phyloP scores from a whole-genome alignment of 2,329 filamentous ascomycete species.

The Monilinia polystroma region DNA sequence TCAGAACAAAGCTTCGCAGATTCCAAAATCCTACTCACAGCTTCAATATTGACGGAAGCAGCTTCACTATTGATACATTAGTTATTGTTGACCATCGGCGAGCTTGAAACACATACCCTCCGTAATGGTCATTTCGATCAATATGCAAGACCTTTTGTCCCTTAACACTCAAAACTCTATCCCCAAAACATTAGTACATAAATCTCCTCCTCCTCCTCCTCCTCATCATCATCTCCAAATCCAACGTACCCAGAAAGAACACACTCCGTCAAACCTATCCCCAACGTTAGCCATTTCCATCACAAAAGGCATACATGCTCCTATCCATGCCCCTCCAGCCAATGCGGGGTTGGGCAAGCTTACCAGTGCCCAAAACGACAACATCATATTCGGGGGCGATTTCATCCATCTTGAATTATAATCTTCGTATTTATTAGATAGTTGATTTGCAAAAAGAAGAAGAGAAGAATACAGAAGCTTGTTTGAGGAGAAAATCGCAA shows the following conservation, averaged over 20 bases:
- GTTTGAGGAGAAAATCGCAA: conserved; percentile 24
- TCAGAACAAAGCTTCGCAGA: conserved; percentile 39
- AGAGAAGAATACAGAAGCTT: conserved; percentile 18
- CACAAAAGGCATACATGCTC: conserved; percentile 5
- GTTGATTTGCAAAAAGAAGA: conserved; percentile 14
- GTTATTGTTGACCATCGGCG: conserved; percentile 36
- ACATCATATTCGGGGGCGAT: conserved; percentile 99
- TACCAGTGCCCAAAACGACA: conserved; percentile 96
- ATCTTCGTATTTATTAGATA: conserved; percentile 19
- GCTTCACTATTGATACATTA: conserved; percentile 64
- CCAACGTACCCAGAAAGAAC: conserved; percentile 85
- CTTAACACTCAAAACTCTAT: conserved; percentile 91
- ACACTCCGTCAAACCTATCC: conserved; percentile 90
- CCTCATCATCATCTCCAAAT: background rate
- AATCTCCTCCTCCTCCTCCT: background rate
- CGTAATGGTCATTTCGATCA: conserved; percentile 97
- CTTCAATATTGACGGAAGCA: conserved; percentile 93
- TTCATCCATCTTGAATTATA: conserved; percentile 75
- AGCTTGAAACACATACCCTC: conserved; percentile 62
- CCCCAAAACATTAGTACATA: background rate
- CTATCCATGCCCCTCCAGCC: conserved; percentile 34
- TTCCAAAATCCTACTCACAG: conserved; percentile 54
- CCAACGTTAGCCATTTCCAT: conserved; percentile 27
- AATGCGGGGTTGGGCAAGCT: conserved; percentile 45
- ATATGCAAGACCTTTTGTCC: conserved; percentile 99